These are phyloP conservation scores for Fusarium pininemorale DNA, from an alignment of 2,329 filamentous ascomycete species.

Conservation along the genomic window DNA sequence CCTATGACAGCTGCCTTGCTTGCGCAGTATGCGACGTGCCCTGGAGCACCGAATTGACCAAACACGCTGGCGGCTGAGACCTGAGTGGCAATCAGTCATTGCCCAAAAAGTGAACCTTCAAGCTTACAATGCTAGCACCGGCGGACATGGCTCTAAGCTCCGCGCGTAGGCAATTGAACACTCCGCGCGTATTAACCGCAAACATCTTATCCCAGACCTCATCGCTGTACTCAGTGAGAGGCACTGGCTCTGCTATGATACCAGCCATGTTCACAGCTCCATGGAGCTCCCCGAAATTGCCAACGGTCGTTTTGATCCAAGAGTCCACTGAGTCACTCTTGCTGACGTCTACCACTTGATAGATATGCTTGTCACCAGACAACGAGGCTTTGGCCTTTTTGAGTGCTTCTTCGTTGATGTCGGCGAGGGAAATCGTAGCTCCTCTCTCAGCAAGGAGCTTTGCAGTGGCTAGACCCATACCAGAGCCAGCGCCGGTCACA, in stretches of 20 bases:
- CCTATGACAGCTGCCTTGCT: conserved; percentile 47
- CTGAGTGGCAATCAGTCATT: conserved; percentile 42
- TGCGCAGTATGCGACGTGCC: conserved; percentile 42
- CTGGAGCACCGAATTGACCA: conserved; percentile 44
- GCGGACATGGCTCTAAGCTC: conserved; percentile 51
- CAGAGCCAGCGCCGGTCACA: conserved; percentile 33
- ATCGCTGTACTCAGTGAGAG: conserved; percentile 50
- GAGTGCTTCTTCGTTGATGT: conserved; percentile 25
- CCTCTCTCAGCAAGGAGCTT: conserved; percentile 28
- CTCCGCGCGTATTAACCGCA: conserved; percentile 56
- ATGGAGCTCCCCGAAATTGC: conserved; percentile 50
- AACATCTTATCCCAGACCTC: conserved; percentile 54
- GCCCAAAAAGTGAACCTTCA: conserved; percentile 43
- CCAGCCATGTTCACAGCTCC: conserved; percentile 54
- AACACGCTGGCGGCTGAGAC: conserved; percentile 46
- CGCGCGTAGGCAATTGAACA: conserved; percentile 61
- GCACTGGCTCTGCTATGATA: conserved; percentile 11
- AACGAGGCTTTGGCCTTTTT: background rate
- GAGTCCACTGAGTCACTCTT: conserved; percentile 18
- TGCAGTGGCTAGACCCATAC: conserved; percentile 36
- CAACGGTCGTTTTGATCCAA: conserved; percentile 46
- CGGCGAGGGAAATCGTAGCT: conserved; percentile 33
- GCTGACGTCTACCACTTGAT: conserved; percentile 22
- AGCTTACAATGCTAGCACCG: conserved; percentile 32
- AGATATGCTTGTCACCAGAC: background rate